These are phyloP conservation scores for Panellus pusillus DNA, from an alignment of 768 basidiomycete genomes.

Conservation along the genomic window DNA sequence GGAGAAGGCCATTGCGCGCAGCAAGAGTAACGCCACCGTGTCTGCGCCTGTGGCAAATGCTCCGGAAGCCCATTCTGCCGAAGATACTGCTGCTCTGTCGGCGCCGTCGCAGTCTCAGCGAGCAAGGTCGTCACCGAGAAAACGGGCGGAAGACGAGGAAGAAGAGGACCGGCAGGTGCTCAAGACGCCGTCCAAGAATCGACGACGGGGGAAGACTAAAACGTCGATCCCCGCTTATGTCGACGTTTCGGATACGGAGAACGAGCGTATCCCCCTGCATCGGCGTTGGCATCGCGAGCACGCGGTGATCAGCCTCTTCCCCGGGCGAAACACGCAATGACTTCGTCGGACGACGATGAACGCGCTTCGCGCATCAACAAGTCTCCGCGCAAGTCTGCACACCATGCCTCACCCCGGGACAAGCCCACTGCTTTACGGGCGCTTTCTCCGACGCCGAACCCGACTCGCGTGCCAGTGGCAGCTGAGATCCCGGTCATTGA, in stretches of 20 bases:
- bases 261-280: neutral
- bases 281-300: slow-evolving; percentile 1
- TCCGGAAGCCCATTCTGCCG: neutral
- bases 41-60: slow-evolving; percentile 5
- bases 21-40: slow-evolving; percentile 2
- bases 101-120: neutral
- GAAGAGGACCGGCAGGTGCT: neutral
- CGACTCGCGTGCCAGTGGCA: neutral
- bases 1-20: slow-evolving; percentile 6
- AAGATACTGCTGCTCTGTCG: neutral
- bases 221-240: neutral
- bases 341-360: slow-evolving; percentile 12
- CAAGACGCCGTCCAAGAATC: slow-evolving; percentile 1
- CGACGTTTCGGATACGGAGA: slow-evolving; percentile 1
- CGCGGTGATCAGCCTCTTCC: slow-evolving; percentile 8
- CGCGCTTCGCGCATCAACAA: slow-evolving; percentile 21
- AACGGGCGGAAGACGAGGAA: too few species aligned
- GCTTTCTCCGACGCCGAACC: slow-evolving; percentile 10
- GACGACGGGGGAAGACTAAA: neutral
- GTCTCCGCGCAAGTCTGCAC: slow-evolving; percentile 31
- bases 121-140: too few species aligned
- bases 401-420: slow-evolving; percentile 25
- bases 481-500: slow-evolving; percentile 8
- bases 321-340: neutral
- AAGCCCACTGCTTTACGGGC: slow-evolving; percentile 1